Base-by-base conservation (phyloP, 768 basidiomycete genomes). In the Lepiota venenata region DNA sequence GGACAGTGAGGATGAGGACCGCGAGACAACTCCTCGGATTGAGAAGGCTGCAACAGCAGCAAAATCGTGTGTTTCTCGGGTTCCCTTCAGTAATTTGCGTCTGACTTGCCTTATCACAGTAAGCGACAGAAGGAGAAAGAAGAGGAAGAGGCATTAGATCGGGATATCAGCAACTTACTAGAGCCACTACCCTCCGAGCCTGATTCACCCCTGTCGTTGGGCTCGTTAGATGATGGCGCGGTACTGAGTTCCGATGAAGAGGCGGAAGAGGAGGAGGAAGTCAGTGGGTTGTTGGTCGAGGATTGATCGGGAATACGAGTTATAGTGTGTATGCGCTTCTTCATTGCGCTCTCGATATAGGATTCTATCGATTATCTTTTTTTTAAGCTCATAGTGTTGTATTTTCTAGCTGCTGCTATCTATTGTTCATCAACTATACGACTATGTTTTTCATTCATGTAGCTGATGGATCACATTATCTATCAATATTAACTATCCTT, bases 241-340 rank as follows among this genome's bases (percentile, higher is more conserved):
- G 79, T 84, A 20, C 79, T 84, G 47, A 57, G 58, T 53, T 55
- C 64, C 22, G 65, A 67, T 50, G 59, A 61, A 15, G 81, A 79
- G 42, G 39, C 32, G 16, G 74, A 76, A 8, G 83, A 81, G 38
- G 79, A 78, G 40, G 79, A 79, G 1, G 80, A 83, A 67, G 81
- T 83, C 14, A 70, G 74, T 53, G 74, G 71, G 61, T 66, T 80
- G 49, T 62, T 80, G 39, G 71, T 65, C 20, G 71, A 69, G 27
- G 70, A 70, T 18, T 67, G 42, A 57, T 47, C 14, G 12, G 6
- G 32, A 32, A 50, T 41, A 15, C 3, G 16, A 25, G 27, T 4
- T 29, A 35, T 50, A 21, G 4, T 9, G 21, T 20, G 10, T 49
- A 25, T 50, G 18, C 21, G 35, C 35, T 32, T 32, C 32, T 32